Percentiles rank a stretch among this genome's conserved stretches.
phyloP scores from a whole-genome alignment of 2,329 filamentous ascomycete species.

The Sporothrix brunneoviolacea region DNA sequence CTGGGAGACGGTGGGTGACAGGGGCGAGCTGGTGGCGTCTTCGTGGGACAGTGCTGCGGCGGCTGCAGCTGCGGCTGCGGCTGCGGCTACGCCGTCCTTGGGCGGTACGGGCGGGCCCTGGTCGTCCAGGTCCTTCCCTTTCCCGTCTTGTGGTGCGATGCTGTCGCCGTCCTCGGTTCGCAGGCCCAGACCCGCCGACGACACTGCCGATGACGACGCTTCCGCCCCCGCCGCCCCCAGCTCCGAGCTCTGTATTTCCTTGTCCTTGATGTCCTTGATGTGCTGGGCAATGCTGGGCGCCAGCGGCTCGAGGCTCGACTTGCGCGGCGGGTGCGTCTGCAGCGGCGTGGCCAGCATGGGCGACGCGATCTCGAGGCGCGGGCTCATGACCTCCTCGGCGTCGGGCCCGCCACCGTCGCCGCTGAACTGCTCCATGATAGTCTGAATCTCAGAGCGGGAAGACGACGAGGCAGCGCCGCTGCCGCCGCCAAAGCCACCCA shows the following conservation, averaged over 20 bases:
- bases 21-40: constrained; percentile 31
- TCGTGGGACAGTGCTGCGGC: constrained; percentile 36
- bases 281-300: constrained; percentile 44
- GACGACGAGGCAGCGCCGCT: background rate
- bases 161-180: background rate
- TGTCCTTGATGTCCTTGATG: constrained; percentile 37
- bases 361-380: constrained; percentile 73
- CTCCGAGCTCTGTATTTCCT: too few species aligned
- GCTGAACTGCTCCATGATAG: constrained; percentile 94
- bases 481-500: background rate
- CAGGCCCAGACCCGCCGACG: too few species aligned
- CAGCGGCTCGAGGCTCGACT: constrained; percentile 76
- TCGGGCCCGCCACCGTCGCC: constrained; percentile 64
- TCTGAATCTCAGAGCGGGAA: constrained; percentile 83
- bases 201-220: background rate
- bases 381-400: constrained; percentile 86
- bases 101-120: constrained; percentile 52
- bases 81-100: constrained; percentile 38
- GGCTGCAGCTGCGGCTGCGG: constrained; percentile 42
- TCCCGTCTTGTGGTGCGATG: constrained; percentile 17
- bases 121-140: constrained; percentile 37
- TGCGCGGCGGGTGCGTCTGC: constrained; percentile 62
- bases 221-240: background rate
- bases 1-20: constrained; percentile 43
- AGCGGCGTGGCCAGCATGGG: constrained; percentile 62